Evolutionary conservation across 257 asterid species (phyloP).

Genomic region (Oldenlandia corymbosa): DNA sequence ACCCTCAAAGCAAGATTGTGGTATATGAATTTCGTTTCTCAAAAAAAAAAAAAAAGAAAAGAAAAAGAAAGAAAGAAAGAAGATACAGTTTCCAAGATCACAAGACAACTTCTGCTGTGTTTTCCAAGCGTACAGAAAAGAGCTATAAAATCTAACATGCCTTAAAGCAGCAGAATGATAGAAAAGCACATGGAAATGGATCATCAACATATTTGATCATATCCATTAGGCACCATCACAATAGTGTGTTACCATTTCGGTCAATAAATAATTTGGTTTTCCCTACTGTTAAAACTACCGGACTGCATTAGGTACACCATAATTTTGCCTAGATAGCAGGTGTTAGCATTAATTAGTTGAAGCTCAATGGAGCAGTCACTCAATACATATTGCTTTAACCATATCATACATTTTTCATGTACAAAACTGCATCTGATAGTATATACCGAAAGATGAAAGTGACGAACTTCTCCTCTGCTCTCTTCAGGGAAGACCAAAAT

Average conservation of each 20-base stretch:
- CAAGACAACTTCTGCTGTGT: too few species aligned
- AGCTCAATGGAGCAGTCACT: neutral
- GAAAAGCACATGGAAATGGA: too few species aligned
- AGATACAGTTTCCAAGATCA: too few species aligned
- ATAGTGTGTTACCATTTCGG: neutral
- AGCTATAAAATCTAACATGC: neutral
- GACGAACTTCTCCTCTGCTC: neutral
- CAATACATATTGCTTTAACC: slow-evolving; percentile 8
- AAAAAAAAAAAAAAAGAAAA: too few species aligned
- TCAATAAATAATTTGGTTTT: neutral
- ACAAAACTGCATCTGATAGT: slow-evolving; percentile 23
- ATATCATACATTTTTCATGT: slow-evolving; percentile 27
- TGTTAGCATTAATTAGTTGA: neutral
- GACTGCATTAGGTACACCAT: neutral
- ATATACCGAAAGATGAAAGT: slow-evolving; percentile 7
- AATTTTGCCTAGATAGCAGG: slow-evolving; percentile 1
- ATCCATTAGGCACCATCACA: neutral
- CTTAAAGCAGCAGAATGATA: neutral
- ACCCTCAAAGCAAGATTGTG: too few species aligned
- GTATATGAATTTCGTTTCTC: too few species aligned
- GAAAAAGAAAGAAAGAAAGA: too few species aligned
- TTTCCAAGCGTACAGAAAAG: too few species aligned
- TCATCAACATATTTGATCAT: neutral
- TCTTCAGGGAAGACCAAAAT: neutral
- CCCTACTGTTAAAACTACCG: neutral